Base-by-base conservation (phyloP, 2,329 filamentous ascomycete species). In the Scedosporium minutisporum region DNA sequence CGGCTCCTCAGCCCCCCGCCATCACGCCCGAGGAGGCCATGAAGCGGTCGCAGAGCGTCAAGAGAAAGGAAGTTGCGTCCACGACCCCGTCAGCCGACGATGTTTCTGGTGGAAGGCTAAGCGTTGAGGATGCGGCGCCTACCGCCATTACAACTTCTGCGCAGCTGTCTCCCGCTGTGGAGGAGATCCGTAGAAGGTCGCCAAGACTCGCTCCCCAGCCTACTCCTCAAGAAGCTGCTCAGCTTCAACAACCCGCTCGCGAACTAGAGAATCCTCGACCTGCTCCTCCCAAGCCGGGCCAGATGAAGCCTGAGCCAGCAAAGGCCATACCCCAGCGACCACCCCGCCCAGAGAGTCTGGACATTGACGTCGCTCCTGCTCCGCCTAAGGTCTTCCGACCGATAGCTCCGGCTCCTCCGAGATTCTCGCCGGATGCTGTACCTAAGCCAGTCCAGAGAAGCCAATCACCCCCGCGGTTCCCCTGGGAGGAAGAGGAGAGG, bases 171-270 rank as follows among this genome's bases (percentile, higher is more conserved):
- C 82, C 82, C 0, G 77, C 76, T 2, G 69, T 73, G 3, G 81
- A 83, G 6, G 78, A 78, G 53, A 66, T 84, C 29, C 76, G 82
- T 10, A 76, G 80, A 66, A 75, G 83, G 57, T 85, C 82, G 1
- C 82, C 82, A 16, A 72, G 78, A 57, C 73, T 78, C 7, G 66
- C 71, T 5, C 65, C 68, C 6, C 66, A 67, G 27, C 58, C 65
- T n/a, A 60, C 65, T 18, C 41, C 58, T 16, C 10, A 57, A 25
- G 27, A 21, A 3, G 12, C 23, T 14, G 4, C 51, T 27, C 51
- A 55, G 23, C 51, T 55, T 55, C 51, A 55, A 23, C 51, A 55
- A 25, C 51, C 51, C 14, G 9, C 21, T 4, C 18, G 55, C 14
- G 53, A 58, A 42, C 41, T 48, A 3, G 38, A 46, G 25, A n/a